These are phyloP conservation scores for Eimeria maxima DNA, from an alignment of 169 alveolate species.

Conservation along the genomic window DNA sequence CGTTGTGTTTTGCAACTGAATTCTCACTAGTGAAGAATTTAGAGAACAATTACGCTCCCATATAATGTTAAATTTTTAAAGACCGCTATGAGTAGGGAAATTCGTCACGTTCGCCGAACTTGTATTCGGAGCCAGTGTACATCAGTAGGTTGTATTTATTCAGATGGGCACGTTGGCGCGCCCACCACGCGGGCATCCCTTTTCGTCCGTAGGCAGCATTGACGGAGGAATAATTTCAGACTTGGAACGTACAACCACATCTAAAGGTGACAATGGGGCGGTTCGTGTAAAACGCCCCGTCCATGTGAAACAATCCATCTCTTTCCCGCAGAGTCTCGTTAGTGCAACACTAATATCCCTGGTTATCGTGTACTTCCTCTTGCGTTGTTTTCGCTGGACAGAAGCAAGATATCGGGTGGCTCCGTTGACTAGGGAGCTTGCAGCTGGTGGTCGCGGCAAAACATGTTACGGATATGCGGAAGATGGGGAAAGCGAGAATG, in stretches of 20 bases:
- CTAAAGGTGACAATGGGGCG: background rate
- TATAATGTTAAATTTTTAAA: background rate
- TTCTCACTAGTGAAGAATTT: background rate
- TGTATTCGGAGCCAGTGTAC: background rate
- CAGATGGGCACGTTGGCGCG: background rate
- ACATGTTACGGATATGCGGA: background rate
- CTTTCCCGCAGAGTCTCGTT: background rate
- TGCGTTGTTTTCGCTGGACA: background rate
- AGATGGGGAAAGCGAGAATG: background rate
- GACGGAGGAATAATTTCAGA: background rate
- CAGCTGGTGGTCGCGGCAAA: background rate
- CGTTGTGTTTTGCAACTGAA: background rate
- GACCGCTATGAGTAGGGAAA: too few relatives aligned
- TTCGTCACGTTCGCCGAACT: background rate
- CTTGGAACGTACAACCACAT: background rate
- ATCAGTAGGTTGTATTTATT: background rate
- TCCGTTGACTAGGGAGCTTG: background rate
- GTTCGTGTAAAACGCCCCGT: background rate
- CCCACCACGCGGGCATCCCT: background rate
- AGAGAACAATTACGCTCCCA: too few relatives aligned
- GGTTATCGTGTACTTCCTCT: background rate
- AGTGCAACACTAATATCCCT: background rate
- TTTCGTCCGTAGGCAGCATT: background rate
- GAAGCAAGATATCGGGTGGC: background rate
- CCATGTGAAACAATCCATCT: background rate